A percentile compares a stretch with the other conserved stretches of the same genome.
These are phyloP conservation scores for Lyophyllum shimeji DNA, from an alignment of 768 basidiomycete genomes.

Conservation along the genomic window DNA sequence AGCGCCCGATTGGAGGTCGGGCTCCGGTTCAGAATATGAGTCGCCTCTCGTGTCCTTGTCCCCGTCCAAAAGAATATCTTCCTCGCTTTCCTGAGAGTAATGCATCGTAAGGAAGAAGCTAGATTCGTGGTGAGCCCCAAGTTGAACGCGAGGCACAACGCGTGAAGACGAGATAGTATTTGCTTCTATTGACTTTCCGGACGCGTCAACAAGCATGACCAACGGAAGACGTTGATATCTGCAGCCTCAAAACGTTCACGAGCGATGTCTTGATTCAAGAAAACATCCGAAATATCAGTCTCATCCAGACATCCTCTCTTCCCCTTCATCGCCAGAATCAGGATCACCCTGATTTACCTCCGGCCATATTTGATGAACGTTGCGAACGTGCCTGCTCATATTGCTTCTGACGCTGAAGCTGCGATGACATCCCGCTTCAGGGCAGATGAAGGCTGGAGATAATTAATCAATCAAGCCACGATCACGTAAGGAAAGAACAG, in stretches of 20 bases:
- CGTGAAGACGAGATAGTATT: not conserved
- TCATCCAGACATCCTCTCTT: slow-evolving; percentile 10
- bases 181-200: not conserved
- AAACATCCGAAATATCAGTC: not conserved
- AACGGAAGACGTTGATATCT: not conserved
- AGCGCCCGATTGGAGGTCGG: too few species aligned
- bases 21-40: not conserved
- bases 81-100: not conserved
- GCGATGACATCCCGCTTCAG: slow-evolving; percentile 63
- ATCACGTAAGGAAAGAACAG: slow-evolving; percentile 3
- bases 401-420: slow-evolving; percentile 69
- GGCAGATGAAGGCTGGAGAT: slow-evolving; percentile 53
- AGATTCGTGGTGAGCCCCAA: too few species aligned
- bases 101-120: not conserved
- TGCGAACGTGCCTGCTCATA: slow-evolving; percentile 65
- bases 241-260: not conserved
- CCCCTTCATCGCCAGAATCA: slow-evolving; percentile 18
- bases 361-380: slow-evolving; percentile 24
- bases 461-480: slow-evolving; percentile 9
- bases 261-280: not conserved
- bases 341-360: slow-evolving; percentile 14
- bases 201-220: not conserved
- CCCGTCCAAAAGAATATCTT: not conserved
- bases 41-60: not conserved
- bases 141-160: too few species aligned